phyloP scores from a whole-genome alignment of 2,329 filamentous ascomycete species.

The Lecanicillium sp. region DNA sequence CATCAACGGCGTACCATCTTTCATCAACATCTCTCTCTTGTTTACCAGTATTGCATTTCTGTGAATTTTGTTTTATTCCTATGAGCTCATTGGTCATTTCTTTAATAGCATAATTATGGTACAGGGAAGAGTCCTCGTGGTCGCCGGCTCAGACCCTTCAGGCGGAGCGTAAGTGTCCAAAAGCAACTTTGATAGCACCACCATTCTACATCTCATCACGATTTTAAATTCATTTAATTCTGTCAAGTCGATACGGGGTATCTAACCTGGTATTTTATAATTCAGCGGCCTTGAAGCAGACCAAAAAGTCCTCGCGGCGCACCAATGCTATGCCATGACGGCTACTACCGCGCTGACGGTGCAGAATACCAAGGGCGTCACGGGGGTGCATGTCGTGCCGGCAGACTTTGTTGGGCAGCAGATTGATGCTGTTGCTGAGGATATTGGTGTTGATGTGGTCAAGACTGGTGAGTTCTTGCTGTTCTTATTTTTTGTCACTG shows the following conservation, averaged over 20 bases:
- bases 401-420: slow-evolving; percentile 73
- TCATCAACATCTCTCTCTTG: not conserved
- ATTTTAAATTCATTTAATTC: no score
- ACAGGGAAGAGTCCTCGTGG: slow-evolving; percentile 60
- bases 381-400: slow-evolving; percentile 72
- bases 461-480: slow-evolving; percentile 62
- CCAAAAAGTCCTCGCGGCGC: slow-evolving; percentile 86
- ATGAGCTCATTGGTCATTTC: not conserved
- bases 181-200: no score
- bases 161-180: slow-evolving; percentile 71
- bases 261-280: slow-evolving; percentile 3
- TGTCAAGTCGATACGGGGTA: no score
- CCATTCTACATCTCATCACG: no score
- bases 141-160: slow-evolving; percentile 85
- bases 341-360: slow-evolving; percentile 93
- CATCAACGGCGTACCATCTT: not conserved
- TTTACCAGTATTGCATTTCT: not conserved
- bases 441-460: slow-evolving; percentile 81
- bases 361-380: slow-evolving; percentile 83
- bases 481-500: not conserved
- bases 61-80: not conserved
- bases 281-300: slow-evolving; percentile 85
- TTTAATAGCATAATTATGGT: slow-evolving; percentile 21
- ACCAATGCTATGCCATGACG: slow-evolving; percentile 93
- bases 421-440: slow-evolving; percentile 74